A percentile compares a stretch with the other conserved stretches of the same genome.
These are phyloP conservation scores for Simplicillium sp. DNA, from an alignment of 2,329 filamentous ascomycete genomes.

Conservation along the genomic window DNA sequence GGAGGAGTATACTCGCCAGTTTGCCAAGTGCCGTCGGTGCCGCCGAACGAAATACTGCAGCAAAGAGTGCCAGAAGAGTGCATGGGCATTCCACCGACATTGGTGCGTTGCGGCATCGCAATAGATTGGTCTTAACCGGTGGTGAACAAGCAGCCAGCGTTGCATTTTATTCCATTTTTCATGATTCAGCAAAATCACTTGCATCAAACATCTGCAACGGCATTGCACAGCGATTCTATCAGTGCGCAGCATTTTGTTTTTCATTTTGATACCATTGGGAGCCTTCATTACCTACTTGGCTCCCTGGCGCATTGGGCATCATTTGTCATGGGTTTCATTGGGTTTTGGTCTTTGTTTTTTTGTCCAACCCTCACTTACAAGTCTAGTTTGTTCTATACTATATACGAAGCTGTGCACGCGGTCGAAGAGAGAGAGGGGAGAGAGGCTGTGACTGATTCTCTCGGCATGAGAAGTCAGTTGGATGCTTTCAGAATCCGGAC, in stretches of 20 bases:
- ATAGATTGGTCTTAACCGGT: slow-evolving; percentile 18
- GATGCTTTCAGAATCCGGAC: no score
- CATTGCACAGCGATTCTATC: slow-evolving; percentile 29
- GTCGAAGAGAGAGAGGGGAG: no score
- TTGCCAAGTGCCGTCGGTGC: slow-evolving; percentile 94
- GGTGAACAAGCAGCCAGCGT: slow-evolving; percentile 7
- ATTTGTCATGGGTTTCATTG: slow-evolving; percentile 4
- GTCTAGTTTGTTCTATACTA: no score
- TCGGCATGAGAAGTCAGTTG: no score
- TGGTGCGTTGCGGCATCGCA: slow-evolving; percentile 79
- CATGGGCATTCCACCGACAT: slow-evolving; percentile 96
- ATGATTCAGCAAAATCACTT: no score
- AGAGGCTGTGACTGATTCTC: no score
- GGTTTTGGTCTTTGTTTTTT: slow-evolving; percentile 1
- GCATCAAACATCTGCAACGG: slow-evolving; percentile 13
- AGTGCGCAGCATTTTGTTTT: slow-evolving; percentile 30
- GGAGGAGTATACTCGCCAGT: slow-evolving; percentile 94
- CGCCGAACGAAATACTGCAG: slow-evolving; percentile 98
- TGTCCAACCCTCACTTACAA: not conserved
- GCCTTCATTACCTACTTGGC: slow-evolving; percentile 11
- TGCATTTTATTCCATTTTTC: slow-evolving; percentile 15
- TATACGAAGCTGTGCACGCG: no score
- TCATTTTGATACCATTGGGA: slow-evolving; percentile 33
- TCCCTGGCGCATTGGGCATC: slow-evolving; percentile 4
- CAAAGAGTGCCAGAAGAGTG: slow-evolving; percentile 98